Percentiles rank a stretch among this genome's conserved stretches.
Conservation (phyloP, 2,329 filamentous ascomycete species). For the Malbranchea cinnamomea region DNA sequence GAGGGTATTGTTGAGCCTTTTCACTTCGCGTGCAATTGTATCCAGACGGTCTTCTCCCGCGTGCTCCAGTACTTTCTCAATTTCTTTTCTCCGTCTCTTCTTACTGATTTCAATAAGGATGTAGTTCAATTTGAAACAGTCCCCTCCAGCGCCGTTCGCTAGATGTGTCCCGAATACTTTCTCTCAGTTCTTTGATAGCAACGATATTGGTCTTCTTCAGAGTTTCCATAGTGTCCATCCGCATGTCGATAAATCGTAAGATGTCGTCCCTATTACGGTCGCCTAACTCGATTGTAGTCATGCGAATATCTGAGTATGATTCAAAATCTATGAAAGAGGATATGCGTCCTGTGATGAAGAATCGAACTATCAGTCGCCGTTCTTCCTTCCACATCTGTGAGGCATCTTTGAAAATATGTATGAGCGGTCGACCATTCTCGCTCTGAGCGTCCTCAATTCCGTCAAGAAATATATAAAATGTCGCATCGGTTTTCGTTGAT, state of each 20-base stretch:
- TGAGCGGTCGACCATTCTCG: conserved; percentile 11
- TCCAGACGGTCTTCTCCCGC: conserved; percentile 13
- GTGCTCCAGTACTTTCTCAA: conserved; percentile 14
- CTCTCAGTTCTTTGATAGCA: conserved; percentile 12
- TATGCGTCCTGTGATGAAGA: conserved; percentile 11
- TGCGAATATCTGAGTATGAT: conserved; percentile 6
- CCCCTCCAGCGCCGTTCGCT: conserved; percentile 12
- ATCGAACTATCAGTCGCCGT: conserved; percentile 9
- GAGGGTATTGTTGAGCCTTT: conserved; percentile 13
- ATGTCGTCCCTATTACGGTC: conserved; percentile 13
- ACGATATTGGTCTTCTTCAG: conserved; percentile 11
- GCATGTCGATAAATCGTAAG: conserved; percentile 12
- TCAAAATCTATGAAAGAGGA: conserved; percentile 12
- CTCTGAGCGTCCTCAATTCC: conserved; percentile 31
- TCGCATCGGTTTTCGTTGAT: conserved; percentile 12
- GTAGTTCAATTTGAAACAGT: conserved; percentile 15
- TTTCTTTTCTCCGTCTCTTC: conserved; percentile 15
- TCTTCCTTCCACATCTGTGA: conserved; percentile 7
- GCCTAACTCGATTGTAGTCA: conserved; percentile 11
- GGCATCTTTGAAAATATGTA: conserved; percentile 11
- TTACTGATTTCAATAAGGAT: conserved; percentile 15
- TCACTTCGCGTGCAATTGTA: conserved; percentile 14
- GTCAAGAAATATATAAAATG: conserved; percentile 31
- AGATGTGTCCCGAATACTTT: conserved; percentile 12
- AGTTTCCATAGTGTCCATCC: conserved; percentile 15